Percentiles rank a stretch among this genome's conserved stretches.
Conservation (phyloP, 1,284 basidiomycete species). For the Ceratobasidium sp. region DNA sequence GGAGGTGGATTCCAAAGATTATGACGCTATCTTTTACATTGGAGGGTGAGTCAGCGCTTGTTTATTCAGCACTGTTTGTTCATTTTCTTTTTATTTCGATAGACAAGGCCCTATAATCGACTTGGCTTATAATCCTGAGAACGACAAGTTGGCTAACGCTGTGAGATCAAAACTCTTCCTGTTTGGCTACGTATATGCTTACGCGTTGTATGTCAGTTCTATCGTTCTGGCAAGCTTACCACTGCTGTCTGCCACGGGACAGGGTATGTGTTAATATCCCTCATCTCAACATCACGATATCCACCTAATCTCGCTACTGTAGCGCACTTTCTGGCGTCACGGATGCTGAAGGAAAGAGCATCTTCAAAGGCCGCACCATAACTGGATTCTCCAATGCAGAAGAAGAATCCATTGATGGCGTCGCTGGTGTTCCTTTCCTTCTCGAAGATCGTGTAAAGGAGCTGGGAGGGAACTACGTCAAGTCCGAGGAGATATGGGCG, state of each 20-base stretch:
- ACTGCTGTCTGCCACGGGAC: slow-evolving; percentile 82
- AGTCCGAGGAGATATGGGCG: slow-evolving; percentile 65
- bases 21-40: slow-evolving; percentile 79
- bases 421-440: slow-evolving; percentile 70
- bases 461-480: slow-evolving; percentile 73
- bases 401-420: slow-evolving; percentile 63
- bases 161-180: slow-evolving; percentile 52
- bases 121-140: slow-evolving; percentile 66
- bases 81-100: neutral
- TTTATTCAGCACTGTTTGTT: neutral
- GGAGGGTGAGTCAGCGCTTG: slow-evolving; percentile 59
- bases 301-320: neutral
- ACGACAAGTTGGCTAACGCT: slow-evolving; percentile 67
- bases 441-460: slow-evolving; percentile 69
- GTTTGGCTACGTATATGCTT: neutral
- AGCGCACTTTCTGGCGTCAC: slow-evolving; percentile 65
- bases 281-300: too few relatives aligned
- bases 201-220: slow-evolving; percentile 64
- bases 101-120: slow-evolving; percentile 77
- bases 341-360: slow-evolving; percentile 65
- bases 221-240: slow-evolving; percentile 65
- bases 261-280: slow-evolving; percentile 54
- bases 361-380: slow-evolving; percentile 68
- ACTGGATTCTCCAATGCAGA: slow-evolving; percentile 80
- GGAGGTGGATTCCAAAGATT: slow-evolving; percentile 68